Percentiles rank a stretch among this genome's conserved stretches.
phyloP scores from a whole-genome alignment of 805 yeast genomes.

The Wickerhamomyces canadensis region DNA sequence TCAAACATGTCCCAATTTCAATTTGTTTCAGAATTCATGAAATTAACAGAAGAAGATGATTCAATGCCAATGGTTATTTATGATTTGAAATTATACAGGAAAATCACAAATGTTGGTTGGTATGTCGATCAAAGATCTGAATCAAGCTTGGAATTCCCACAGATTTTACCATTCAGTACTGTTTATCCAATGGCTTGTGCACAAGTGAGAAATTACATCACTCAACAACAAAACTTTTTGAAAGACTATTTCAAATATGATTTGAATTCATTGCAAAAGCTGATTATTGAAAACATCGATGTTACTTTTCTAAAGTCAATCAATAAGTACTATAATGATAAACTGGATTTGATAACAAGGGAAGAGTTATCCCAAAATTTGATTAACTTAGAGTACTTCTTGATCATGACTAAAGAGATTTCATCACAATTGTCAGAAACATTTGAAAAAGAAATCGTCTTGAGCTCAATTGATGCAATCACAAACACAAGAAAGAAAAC shows the following conservation, averaged over 20 bases:
- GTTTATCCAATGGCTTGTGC: conserved; percentile 85
- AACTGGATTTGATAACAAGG: conserved; percentile 67
- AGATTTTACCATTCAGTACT: conserved; percentile 80
- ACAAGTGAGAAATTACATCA: conserved; percentile 59
- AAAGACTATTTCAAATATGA: conserved; percentile 61
- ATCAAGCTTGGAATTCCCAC: conserved; percentile 36
- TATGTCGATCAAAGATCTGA: conserved; percentile 48
- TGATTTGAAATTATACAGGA: conserved; percentile 52
- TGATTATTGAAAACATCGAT: conserved; percentile 60
- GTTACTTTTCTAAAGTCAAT: conserved; percentile 62
- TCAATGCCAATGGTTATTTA: conserved; percentile 81
- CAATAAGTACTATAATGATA: conserved; percentile 53
- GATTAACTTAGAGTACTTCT: conserved; percentile 82
- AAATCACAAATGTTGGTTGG: conserved; percentile 66
- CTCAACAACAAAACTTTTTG: conserved; percentile 58
- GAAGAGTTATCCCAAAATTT: conserved; percentile 88
- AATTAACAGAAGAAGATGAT: conserved; percentile 69
- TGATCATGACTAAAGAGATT: conserved; percentile 67
- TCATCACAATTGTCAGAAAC: conserved; percentile 28
- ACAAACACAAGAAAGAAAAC: conserved; percentile 59
- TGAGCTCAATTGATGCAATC: conserved; percentile 52
- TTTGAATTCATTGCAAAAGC: conserved; percentile 52
- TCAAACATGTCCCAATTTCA: conserved; percentile 48
- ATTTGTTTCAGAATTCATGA: conserved; percentile 57
- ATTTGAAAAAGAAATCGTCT: conserved; percentile 36